Conservation (phyloP, 2,329 filamentous ascomycete genomes). For the Colletotrichum sp. region DNA sequence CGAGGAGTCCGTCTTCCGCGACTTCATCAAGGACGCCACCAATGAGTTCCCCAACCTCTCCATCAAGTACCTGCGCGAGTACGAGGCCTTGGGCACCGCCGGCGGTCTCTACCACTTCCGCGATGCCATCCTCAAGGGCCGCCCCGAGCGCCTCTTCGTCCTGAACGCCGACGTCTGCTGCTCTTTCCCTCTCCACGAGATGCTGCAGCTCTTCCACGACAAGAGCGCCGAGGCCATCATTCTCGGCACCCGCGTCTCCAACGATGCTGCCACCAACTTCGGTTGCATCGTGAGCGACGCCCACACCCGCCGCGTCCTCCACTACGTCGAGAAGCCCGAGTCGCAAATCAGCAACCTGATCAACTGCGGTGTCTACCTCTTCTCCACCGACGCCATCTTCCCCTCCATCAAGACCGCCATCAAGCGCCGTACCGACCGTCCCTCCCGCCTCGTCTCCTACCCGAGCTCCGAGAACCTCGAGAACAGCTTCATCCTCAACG, state of each 20-base stretch:
- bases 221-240: constrained; percentile 97
- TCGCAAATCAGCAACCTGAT: constrained; percentile 97
- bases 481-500: constrained; percentile 54
- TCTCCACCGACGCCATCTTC: constrained; percentile 94
- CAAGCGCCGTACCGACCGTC: constrained; percentile 91
- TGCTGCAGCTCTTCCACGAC: constrained; percentile 93
- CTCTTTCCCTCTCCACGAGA: constrained; percentile 93
- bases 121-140: constrained; percentile 96
- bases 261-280: constrained; percentile 94
- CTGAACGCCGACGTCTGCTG: constrained; percentile 99
- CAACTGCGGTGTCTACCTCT: constrained; percentile 99
- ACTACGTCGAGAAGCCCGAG: constrained; percentile 99
- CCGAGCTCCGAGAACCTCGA: constrained; percentile 95
- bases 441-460: constrained; percentile 85
- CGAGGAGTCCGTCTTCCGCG: constrained; percentile 94
- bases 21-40: constrained; percentile 93
- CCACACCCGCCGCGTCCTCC: constrained; percentile 92
- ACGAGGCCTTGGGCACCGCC: constrained; percentile 93
- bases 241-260: constrained; percentile 86
- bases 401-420: constrained; percentile 93
- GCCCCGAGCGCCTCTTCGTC: constrained; percentile 94
- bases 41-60: constrained; percentile 85
- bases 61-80: constrained; percentile 96
- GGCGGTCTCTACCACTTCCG: constrained; percentile 99
- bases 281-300: constrained; percentile 96